These are phyloP conservation scores for Colletotrichum camelliae DNA, from an alignment of 2,329 filamentous ascomycete species.

Conservation along the genomic window DNA sequence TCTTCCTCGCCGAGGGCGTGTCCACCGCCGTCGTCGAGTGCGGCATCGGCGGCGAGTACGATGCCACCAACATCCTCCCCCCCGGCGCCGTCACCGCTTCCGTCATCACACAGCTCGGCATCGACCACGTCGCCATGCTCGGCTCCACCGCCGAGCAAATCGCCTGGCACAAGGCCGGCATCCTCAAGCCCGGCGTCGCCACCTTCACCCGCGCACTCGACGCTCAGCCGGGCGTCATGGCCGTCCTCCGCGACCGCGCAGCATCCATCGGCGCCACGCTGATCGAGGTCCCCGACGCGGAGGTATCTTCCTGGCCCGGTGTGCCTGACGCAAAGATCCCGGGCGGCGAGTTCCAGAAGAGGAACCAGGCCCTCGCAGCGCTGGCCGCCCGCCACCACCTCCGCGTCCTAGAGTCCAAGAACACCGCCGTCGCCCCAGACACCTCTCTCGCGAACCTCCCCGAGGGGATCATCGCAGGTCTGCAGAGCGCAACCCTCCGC, in stretches of 20 bases:
- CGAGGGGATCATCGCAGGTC: conserved; percentile 69
- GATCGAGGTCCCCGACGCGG: conserved; percentile 28
- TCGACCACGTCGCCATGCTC: conserved; percentile 70
- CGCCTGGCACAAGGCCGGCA: conserved; percentile 77
- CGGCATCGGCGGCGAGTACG: conserved; percentile 71
- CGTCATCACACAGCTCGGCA: conserved; percentile 69
- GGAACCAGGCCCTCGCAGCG: conserved; percentile 60
- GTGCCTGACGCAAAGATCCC: conserved; percentile 51
- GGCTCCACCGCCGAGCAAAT: conserved; percentile 69
- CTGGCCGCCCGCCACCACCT: conserved; percentile 43
- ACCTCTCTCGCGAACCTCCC: conserved; percentile 47
- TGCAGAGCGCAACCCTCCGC: conserved; percentile 78
- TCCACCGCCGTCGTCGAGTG: conserved; percentile 70
- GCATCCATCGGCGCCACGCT: conserved; percentile 55
- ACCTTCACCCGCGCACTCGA: conserved; percentile 45
- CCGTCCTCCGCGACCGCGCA: conserved; percentile 56
- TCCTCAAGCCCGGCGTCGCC: conserved; percentile 65
- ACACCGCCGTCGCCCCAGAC: conserved; percentile 41
- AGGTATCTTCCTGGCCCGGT: conserved; percentile 2
- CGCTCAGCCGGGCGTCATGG: conserved; percentile 40
- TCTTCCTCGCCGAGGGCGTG: conserved; percentile 67
- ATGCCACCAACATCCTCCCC: conserved; percentile 70
- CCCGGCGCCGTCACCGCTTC: conserved; percentile 56
- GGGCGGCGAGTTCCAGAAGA: conserved; percentile 62
- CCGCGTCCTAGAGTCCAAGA: conserved; percentile 40